These are phyloP conservation scores for Pinus taeda DNA, from an alignment of 75 land plant species.

Conservation along the genomic window DNA sequence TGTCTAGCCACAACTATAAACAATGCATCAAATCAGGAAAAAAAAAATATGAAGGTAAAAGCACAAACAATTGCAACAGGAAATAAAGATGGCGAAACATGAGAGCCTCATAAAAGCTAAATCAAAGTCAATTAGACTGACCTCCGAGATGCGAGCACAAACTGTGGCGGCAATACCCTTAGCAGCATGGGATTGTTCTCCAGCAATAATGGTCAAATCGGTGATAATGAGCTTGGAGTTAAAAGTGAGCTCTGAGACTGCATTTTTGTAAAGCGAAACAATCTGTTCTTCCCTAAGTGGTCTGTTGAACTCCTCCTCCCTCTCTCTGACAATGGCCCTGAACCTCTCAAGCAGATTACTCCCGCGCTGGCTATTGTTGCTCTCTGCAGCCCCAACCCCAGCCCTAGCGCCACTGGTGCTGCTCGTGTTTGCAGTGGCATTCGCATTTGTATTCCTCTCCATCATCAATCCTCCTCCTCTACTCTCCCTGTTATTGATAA, in stretches of 20 bases:
- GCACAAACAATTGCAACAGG: background rate
- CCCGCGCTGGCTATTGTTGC: background rate
- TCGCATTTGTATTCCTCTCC: background rate
- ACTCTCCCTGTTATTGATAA: background rate
- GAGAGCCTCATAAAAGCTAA: background rate
- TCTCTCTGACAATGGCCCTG: conserved; percentile 39
- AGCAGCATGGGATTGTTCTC: conserved; percentile 68
- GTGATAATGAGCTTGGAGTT: conserved; percentile 99
- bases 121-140: conserved; percentile 18
- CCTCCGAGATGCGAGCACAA: conserved; percentile 88
- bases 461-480: background rate
- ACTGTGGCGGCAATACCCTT: conserved; percentile 74
- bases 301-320: conserved; percentile 20
- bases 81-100: background rate
- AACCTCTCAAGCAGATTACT: conserved; percentile 45
- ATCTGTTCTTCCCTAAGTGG: conserved; percentile 37
- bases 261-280: conserved; percentile 62
- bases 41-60: background rate
- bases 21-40: background rate
- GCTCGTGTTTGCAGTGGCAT: no score
- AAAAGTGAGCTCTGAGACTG: conserved; percentile 76
- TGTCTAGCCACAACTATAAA: no score
- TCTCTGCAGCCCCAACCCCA: background rate
- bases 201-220: conserved; percentile 95
- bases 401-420: no score